Evolutionary conservation across 1,284 basidiomycete species (phyloP).

Genomic region (Trametes hirsuta): DNA sequence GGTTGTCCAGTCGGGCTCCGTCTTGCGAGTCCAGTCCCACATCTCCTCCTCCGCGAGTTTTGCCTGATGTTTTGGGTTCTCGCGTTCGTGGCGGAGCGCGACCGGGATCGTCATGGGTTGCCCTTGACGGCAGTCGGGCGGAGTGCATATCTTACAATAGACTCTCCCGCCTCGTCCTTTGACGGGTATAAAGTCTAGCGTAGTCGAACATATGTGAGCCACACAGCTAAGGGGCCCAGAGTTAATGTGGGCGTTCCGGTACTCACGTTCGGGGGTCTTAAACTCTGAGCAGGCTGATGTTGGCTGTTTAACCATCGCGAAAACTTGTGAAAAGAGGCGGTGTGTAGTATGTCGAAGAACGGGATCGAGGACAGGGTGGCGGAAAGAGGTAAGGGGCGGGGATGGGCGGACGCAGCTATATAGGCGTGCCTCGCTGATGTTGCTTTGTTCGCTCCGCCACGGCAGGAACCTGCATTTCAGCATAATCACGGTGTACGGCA

Average conservation of each 20-base stretch:
- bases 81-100: slow-evolving; percentile 22
- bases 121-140: slow-evolving; percentile 9
- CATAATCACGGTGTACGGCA: slow-evolving; percentile 9
- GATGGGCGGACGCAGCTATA: slow-evolving; percentile 5
- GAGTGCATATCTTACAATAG: slow-evolving; percentile 25
- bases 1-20: slow-evolving; percentile 20
- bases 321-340: neutral
- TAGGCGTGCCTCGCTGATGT: slow-evolving; percentile 4
- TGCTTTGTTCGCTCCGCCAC: slow-evolving; percentile 6
- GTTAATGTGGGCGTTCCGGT: neutral
- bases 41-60: slow-evolving; percentile 12
- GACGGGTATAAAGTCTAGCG: slow-evolving; percentile 22
- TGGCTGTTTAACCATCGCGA: neutral
- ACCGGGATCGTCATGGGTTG: slow-evolving; percentile 22
- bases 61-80: slow-evolving; percentile 17
- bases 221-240: neutral
- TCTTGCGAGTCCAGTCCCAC: slow-evolving; percentile 8
- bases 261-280: slow-evolving; percentile 10
- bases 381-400: slow-evolving; percentile 3
- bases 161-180: slow-evolving; percentile 13
- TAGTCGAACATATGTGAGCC: slow-evolving; percentile 1
- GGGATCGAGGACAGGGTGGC: neutral
- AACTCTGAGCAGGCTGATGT: neutral
- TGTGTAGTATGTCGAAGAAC: neutral
- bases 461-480: neutral